Evolutionary conservation across 2,329 filamentous ascomycete species (phyloP).

Genomic region (Trichoderma endophyticum): DNA sequence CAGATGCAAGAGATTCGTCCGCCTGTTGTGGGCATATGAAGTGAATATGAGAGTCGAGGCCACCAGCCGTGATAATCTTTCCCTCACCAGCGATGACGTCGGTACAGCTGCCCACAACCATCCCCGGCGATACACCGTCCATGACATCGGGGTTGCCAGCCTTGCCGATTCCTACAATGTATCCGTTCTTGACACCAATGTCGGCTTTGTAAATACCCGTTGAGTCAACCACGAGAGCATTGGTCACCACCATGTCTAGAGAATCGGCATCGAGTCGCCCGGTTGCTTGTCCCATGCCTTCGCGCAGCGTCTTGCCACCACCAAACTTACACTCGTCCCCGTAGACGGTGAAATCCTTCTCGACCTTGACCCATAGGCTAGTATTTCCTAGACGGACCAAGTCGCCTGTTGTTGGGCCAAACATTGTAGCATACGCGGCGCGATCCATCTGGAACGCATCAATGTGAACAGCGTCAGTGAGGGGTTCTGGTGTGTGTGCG

Average conservation of each 20-base stretch:
- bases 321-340: slow-evolving; percentile 96
- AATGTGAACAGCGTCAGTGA: slow-evolving; percentile 50
- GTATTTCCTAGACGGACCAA: slow-evolving; percentile 77
- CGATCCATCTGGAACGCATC: slow-evolving; percentile 70
- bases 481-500: slow-evolving; percentile 68
- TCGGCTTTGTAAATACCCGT: slow-evolving; percentile 94
- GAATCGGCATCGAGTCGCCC: slow-evolving; percentile 69
- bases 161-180: slow-evolving; percentile 88
- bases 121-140: slow-evolving; percentile 73
- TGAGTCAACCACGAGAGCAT: slow-evolving; percentile 88
- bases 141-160: slow-evolving; percentile 97
- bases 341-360: slow-evolving; percentile 78
- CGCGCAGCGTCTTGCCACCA: slow-evolving; percentile 86
- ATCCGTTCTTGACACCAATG: slow-evolving; percentile 84
- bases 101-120: slow-evolving; percentile 84
- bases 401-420: slow-evolving; percentile 88
- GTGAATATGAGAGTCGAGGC: slow-evolving; percentile 87
- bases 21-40: slow-evolving; percentile 94
- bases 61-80: slow-evolving; percentile 87
- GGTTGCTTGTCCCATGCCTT: slow-evolving; percentile 92
- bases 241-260: slow-evolving; percentile 82
- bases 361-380: slow-evolving; percentile 85
- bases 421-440: slow-evolving; percentile 80
- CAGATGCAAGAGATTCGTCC: slow-evolving; percentile 76
- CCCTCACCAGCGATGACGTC: slow-evolving; percentile 90